phyloP scores from a whole-genome alignment of 2,329 filamentous ascomycete genomes.

The Didymella lethalis region DNA sequence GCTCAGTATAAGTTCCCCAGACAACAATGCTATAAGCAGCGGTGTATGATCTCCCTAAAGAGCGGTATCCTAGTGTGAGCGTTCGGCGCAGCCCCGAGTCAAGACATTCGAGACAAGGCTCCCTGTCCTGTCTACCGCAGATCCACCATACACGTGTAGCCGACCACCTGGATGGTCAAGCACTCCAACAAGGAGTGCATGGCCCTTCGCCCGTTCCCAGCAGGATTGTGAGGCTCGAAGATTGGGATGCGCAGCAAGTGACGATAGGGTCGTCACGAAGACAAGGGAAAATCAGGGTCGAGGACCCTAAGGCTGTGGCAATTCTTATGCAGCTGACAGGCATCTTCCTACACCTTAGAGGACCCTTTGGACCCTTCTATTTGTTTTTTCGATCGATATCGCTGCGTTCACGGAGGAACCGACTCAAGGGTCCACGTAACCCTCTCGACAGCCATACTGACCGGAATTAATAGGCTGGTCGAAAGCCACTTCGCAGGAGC shows the following conservation, averaged over 20 bases:
- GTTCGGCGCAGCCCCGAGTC: conserved; percentile 8
- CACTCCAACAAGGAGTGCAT: conserved; percentile 11
- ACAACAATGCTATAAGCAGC: conserved; percentile 16
- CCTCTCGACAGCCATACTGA: not conserved
- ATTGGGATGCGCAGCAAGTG: conserved; percentile 17
- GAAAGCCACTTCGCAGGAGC: not conserved
- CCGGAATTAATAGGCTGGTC: conserved; percentile 3
- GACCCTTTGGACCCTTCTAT: not conserved
- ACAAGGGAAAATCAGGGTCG: conserved; percentile 17
- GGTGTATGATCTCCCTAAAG: conserved; percentile 21
- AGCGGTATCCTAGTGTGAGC: conserved; percentile 23
- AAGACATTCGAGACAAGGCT: conserved; percentile 10
- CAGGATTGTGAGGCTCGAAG: conserved; percentile 6
- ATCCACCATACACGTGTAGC: conserved; percentile 18
- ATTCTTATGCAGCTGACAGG: conserved; percentile 8
- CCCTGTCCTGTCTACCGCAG: conserved; percentile 6
- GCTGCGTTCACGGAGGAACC: conserved; percentile 6
- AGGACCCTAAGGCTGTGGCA: conserved; percentile 14
- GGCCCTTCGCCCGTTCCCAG: conserved; percentile 10
- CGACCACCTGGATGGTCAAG: conserved; percentile 9
- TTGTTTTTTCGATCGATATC: not conserved
- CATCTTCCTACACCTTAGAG: conserved; percentile 6
- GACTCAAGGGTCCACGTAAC: conserved; percentile 13
- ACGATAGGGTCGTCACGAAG: not conserved
- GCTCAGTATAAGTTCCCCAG: conserved; percentile 13